phyloP scores from a whole-genome alignment of 2,329 filamentous ascomycete species.

The Stagonosporopsis vannaccii region DNA sequence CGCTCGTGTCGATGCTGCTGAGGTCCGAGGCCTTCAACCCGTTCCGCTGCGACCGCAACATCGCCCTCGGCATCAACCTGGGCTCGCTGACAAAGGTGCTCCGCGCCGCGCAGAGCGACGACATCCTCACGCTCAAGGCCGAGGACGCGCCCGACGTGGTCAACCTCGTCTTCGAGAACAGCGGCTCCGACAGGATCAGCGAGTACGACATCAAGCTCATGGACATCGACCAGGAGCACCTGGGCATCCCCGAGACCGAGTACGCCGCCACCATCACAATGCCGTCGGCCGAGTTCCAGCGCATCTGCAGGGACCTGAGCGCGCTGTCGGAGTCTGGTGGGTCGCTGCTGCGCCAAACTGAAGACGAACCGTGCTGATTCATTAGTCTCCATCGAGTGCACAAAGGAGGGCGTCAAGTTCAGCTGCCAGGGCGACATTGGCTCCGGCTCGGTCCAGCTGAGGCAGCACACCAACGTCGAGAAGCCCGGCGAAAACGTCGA shows the following conservation, averaged over 20 bases:
- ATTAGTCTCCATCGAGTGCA: conserved; percentile 90
- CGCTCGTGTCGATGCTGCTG: conserved; percentile 98
- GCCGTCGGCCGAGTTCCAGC: conserved; percentile 88
- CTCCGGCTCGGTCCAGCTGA: conserved; percentile 89
- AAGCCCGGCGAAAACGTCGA: conserved; percentile 86
- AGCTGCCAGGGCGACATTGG: conserved; percentile 93
- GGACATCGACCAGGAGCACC: conserved; percentile 99
- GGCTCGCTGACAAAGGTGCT: conserved; percentile 97
- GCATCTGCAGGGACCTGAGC: conserved; percentile 91
- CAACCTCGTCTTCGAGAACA: conserved; percentile 94
- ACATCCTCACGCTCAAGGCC: conserved; percentile 94
- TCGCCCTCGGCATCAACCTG: conserved; percentile 96
- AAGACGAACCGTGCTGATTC: not conserved
- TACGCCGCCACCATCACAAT: conserved; percentile 91
- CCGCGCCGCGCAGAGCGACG: conserved; percentile 90
- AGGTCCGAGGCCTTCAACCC: conserved; percentile 93
- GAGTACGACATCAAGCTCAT: conserved; percentile 99
- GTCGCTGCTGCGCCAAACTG: conserved; percentile 39
- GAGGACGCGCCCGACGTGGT: conserved; percentile 96
- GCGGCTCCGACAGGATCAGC: conserved; percentile 86
- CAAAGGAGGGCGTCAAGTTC: conserved; percentile 98
- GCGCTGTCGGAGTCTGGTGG: conserved; percentile 94
- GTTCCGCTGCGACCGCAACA: conserved; percentile 98
- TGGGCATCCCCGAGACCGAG: conserved; percentile 98
- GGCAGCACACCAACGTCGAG: conserved; percentile 86